Conservation (phyloP, 2,329 filamentous ascomycete genomes). For the Colletotrichum salicis region DNA sequence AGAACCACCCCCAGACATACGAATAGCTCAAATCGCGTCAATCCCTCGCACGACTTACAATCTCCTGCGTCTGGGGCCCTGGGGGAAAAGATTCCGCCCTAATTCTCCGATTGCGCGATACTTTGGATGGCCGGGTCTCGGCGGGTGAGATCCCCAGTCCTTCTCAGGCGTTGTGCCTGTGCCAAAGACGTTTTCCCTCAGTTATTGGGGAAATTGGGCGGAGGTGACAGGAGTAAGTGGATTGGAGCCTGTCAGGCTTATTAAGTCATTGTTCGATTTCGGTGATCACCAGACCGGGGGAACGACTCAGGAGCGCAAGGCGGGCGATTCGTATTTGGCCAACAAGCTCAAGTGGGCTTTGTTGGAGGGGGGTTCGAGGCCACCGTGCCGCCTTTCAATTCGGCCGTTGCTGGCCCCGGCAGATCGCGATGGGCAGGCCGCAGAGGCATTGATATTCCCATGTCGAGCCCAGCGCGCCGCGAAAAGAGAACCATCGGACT, state of each 20-base stretch:
- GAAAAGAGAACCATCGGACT: conserved; percentile 16
- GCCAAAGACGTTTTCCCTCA: neutral
- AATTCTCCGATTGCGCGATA: conserved; percentile 33
- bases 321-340: conserved; percentile 15
- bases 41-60: neutral
- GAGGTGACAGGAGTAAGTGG: neutral
- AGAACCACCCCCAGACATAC: neutral
- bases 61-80: conserved; percentile 2
- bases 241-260: neutral
- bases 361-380: neutral
- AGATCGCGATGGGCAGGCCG: conserved; percentile 11
- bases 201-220: conserved; percentile 22
- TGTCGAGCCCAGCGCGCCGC: conserved; percentile 8
- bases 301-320: conserved; percentile 5
- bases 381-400: neutral
- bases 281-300: conserved; percentile 2
- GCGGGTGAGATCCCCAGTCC: neutral
- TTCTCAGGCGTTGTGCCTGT: neutral
- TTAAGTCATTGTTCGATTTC: neutral
- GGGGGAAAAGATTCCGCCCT: conserved; percentile 6
- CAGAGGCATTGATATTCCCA: neutral
- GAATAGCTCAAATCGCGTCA: conserved; percentile 7
- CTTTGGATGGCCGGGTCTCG: neutral
- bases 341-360: neutral
- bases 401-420: conserved; percentile 3